Conservation (phyloP, 164 flowering plant species). For the Tetrastigma voinierianum region DNA sequence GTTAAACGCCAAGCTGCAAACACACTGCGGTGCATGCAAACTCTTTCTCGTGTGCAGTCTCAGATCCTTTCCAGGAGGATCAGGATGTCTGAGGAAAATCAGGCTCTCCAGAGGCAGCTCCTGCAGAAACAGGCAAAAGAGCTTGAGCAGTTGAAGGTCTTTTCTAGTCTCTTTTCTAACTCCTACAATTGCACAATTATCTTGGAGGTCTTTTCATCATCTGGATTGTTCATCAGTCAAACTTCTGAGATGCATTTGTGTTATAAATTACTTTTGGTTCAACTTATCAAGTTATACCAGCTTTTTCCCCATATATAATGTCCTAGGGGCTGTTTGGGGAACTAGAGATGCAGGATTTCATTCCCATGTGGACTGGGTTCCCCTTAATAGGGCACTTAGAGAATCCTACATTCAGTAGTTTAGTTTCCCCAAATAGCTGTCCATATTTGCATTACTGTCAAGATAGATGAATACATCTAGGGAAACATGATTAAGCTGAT, state of each 20-base stretch:
- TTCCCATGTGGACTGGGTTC: not conserved
- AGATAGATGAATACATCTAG: not conserved
- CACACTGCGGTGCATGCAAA: conserved; percentile 79
- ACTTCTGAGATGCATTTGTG: not conserved
- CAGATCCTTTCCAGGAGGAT: conserved; percentile 73
- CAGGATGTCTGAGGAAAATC: conserved; percentile 82
- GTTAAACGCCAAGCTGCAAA: conserved; percentile 75
- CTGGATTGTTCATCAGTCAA: not conserved
- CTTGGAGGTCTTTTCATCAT: not conserved
- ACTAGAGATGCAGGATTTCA: not conserved
- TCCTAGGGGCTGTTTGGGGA: too few relatives aligned
- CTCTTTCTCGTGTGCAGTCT: conserved; percentile 73
- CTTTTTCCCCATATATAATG: not conserved
- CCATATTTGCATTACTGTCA: not conserved
- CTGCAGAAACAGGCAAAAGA: conserved; percentile 72
- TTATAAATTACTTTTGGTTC: not conserved
- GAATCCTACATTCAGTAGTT: not conserved
- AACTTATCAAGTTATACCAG: too few relatives aligned
- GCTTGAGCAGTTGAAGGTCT: conserved; percentile 54
- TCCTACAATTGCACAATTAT: not conserved
- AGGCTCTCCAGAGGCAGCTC: conserved; percentile 76
- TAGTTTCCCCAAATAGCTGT: not conserved
- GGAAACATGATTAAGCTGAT: too few relatives aligned
- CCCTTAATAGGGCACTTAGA: not conserved
- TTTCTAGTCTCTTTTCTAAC: not conserved